A percentile compares a stretch with the other conserved stretches of the same genome.
Evolutionary conservation across 495 filamentous ascomycete species (phyloP).

Genomic region (Cairneyella variabilis): DNA sequence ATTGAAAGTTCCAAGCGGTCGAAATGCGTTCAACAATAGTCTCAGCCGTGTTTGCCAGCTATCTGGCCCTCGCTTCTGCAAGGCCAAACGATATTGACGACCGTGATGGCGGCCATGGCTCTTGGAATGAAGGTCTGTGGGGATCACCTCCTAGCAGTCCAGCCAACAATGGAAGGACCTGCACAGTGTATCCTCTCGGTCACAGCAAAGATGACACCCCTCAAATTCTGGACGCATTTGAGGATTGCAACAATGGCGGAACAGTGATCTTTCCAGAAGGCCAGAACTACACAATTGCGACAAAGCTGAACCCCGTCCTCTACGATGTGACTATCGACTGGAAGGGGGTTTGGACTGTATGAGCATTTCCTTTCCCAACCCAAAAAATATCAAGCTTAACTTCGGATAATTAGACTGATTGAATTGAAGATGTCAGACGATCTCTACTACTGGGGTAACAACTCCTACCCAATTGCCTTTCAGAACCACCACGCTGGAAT

Average conservation of each 20-base stretch:
- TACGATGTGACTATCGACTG: slow-evolving; percentile 44
- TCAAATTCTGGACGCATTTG: slow-evolving; percentile 46
- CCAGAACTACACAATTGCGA: slow-evolving; percentile 46
- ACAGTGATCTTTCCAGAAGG: slow-evolving; percentile 49
- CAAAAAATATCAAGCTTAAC: too few relatives aligned
- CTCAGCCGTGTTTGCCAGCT: background rate
- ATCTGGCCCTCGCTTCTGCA: background rate
- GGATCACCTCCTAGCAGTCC: slow-evolving; percentile 9
- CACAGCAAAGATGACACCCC: slow-evolving; percentile 41
- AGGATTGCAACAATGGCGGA: slow-evolving; percentile 45
- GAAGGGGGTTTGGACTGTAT: slow-evolving; percentile 43
- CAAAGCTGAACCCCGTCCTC: slow-evolving; percentile 43
- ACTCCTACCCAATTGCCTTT: slow-evolving; percentile 50
- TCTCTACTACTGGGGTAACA: slow-evolving; percentile 51
- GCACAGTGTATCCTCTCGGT: slow-evolving; percentile 15
- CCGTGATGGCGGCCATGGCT: too few relatives aligned
- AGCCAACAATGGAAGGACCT: slow-evolving; percentile 22
- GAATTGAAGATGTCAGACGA: slow-evolving; percentile 43
- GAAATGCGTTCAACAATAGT: slow-evolving; percentile 1
- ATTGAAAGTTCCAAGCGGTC: too few relatives aligned
- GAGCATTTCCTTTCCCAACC: slow-evolving; percentile 8
- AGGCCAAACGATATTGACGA: background rate
- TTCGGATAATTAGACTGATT: background rate
- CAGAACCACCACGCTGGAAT: slow-evolving; percentile 55
- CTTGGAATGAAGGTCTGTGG: background rate